Base-by-base conservation (phyloP, 2,329 filamentous ascomycete genomes). In the Blastomyces gilchristii region DNA sequence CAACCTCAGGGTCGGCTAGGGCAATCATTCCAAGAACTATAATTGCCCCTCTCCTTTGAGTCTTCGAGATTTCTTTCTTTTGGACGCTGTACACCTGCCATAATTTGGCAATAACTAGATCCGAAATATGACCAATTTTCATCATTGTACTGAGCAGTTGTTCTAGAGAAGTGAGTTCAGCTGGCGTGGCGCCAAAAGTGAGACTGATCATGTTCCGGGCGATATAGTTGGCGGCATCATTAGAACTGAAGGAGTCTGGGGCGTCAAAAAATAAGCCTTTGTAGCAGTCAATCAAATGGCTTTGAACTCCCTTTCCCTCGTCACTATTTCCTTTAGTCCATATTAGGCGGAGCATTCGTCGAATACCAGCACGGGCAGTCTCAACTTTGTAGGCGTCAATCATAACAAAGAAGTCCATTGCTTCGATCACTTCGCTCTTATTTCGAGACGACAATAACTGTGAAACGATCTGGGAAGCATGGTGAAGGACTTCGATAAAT, bases 301-400 rank as follows among this genome's bases (percentile, higher is more conserved):
- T 90, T 73, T 99, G 95, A 1, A 99, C 92, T 63, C 94, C 94
- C 78, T 97, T 99, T 70, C 95, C 94, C 80, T 99, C 95, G 71
- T 99, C 94, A 70, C 91, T 97, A 77, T 97, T 99, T 69, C 94
- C 93, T 78, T 99, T 99, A 67, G 94, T 99, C 94, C 94, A 99
- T 74, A 99, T 99, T 25, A 99, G 82, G 61, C 93, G 87, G 66
- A 99, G 82, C 94, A 99, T 99, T 63, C 91, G 88, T 64, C 93
- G 85, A 71, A 99, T 97, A 63, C 95, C 94, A 49, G 88, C 79
- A 74, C 96, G 92, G 72, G 95, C 91, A 68, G 94, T 90, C 74
- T 97, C 90, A 64, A 99, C 88, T 74, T 95, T 94, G 81, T 97
- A 97, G 6, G 92, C 93, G 74, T 99, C 92, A 54, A 94, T 88